Evolutionary conservation across 2,329 filamentous ascomycete species (phyloP).

Genomic region (Ampelomyces quisqualis): DNA sequence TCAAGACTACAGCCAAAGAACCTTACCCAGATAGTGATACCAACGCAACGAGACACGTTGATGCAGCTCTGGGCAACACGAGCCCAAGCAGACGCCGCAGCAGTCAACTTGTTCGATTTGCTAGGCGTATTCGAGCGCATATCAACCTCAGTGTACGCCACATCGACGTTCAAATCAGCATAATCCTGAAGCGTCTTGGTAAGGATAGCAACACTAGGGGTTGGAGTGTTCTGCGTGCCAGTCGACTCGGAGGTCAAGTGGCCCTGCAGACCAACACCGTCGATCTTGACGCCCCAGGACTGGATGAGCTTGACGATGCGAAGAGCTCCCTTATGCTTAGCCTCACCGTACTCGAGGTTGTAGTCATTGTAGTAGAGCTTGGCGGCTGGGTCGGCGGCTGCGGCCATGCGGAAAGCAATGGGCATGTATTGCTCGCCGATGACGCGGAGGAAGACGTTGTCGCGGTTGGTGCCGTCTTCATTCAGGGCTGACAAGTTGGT

Average conservation of each 20-base stretch:
- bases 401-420: slow-evolving; percentile 59
- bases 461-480: slow-evolving; percentile 58
- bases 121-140: slow-evolving; percentile 54
- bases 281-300: slow-evolving; percentile 51
- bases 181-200: slow-evolving; percentile 54
- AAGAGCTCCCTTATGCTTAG: slow-evolving; percentile 41
- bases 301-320: slow-evolving; percentile 41
- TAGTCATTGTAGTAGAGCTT: slow-evolving; percentile 67
- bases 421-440: slow-evolving; percentile 60
- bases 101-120: slow-evolving; percentile 43
- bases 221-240: slow-evolving; percentile 42
- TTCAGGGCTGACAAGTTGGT: slow-evolving; percentile 47
- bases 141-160: slow-evolving; percentile 63
- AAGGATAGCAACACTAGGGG: slow-evolving; percentile 49
- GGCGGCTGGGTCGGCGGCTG: slow-evolving; percentile 56
- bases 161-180: slow-evolving; percentile 56
- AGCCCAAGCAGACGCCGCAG: slow-evolving; percentile 49
- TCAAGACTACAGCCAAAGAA: too few relatives aligned
- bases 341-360: slow-evolving; percentile 59
- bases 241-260: slow-evolving; percentile 58
- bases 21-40: slow-evolving; percentile 50
- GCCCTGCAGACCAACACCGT: slow-evolving; percentile 63
- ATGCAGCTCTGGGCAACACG: slow-evolving; percentile 40
- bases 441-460: slow-evolving; percentile 56
- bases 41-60: slow-evolving; percentile 38